Percentiles rank a stretch among this genome's conserved stretches.
Evolutionary conservation across 805 yeast genomes (phyloP).

Genomic region (Sugiyamaella smithiae): DNA sequence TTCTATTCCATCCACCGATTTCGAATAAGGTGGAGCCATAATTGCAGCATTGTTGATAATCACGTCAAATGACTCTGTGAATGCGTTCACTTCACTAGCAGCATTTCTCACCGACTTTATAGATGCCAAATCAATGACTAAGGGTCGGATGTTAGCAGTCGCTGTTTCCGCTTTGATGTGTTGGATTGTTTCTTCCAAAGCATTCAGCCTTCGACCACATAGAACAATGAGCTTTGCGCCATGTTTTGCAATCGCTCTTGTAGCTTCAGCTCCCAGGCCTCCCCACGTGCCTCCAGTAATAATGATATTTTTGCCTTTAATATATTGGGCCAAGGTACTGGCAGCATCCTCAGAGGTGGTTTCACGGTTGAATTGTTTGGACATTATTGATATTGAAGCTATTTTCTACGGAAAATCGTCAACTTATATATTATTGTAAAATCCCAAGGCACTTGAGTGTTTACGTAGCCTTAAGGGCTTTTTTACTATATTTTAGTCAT

Average conservation of each 20-base stretch:
- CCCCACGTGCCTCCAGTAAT: conserved; percentile 19
- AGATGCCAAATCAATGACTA: conserved; percentile 18
- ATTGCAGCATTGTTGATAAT: conserved; percentile 78
- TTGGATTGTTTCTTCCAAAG: conserved; percentile 9
- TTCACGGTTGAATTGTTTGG: not conserved
- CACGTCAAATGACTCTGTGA: conserved; percentile 45
- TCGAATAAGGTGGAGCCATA: conserved; percentile 65
- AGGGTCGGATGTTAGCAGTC: conserved; percentile 7
- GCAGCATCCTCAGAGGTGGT: conserved; percentile 13
- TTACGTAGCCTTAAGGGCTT: no score
- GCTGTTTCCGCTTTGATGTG: conserved; percentile 13
- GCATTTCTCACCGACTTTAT: conserved; percentile 18
- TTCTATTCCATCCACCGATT: conserved; percentile 69
- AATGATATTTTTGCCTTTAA: conserved; percentile 15
- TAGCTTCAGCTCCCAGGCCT: conserved; percentile 20
- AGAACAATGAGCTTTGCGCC: conserved; percentile 14
- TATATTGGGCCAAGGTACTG: conserved; percentile 4
- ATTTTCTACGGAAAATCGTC: no score
- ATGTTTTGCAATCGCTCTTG: conserved; percentile 12
- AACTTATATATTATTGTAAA: no score
- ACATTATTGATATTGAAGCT: no score
- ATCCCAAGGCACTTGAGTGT: no score
- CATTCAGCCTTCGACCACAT: conserved; percentile 8
- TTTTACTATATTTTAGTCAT: no score
- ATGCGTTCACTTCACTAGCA: conserved; percentile 15